Base-by-base conservation (phyloP, 495 filamentous ascomycete species). In the Penicillium chermesinum region DNA sequence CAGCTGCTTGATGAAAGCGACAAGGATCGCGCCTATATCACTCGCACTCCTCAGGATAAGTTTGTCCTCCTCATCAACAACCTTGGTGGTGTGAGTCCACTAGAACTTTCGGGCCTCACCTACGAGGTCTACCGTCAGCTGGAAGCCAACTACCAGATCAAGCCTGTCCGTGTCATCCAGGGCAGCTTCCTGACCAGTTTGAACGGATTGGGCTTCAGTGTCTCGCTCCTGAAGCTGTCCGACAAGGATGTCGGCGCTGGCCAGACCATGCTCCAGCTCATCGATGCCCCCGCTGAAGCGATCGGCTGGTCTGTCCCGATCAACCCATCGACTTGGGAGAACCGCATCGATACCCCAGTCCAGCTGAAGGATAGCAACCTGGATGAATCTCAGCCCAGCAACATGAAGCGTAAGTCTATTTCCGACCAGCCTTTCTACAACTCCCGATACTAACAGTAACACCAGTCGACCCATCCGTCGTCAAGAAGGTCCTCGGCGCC, bases 201-300 rank as follows among this genome's bases (percentile, higher is more conserved):
- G 48, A 95, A 98, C 57, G 90, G 89, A 0, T 78, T 90, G 18
- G 93, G 93, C 9, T 97, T 98, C 73, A 94, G 87, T 59, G 84
- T 95, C 57, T 83, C 85, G 2, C 62, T 98, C 19, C 70, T 98
- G 38, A 91, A 87, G 60, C 75, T 91, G 16, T 79, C 80, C 7
- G 86, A 95, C 53, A 91, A 86, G 1, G 85, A 87, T 20, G 78
- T 94, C 20, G 88, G 87, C 25, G 65, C 66, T 1, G 82, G 88
- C 1, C 87, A 83, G 39, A 81, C 84, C 20, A 88, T 96, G 83
- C 69, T 97, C 32, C 82, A 95, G 44, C 77, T 96, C 30, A 75
- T 98, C 4, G 93, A 96, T 68, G 82, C 86, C 6, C 87, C 88
- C 2, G 84, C 83, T 20, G 89, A 95, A 63, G 87, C 88, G 1